Evolutionary conservation across 345 rosid species (phyloP), one percentile per base, ranked within the genome.

Genomic region (Arabidopsis suecica): DNA sequence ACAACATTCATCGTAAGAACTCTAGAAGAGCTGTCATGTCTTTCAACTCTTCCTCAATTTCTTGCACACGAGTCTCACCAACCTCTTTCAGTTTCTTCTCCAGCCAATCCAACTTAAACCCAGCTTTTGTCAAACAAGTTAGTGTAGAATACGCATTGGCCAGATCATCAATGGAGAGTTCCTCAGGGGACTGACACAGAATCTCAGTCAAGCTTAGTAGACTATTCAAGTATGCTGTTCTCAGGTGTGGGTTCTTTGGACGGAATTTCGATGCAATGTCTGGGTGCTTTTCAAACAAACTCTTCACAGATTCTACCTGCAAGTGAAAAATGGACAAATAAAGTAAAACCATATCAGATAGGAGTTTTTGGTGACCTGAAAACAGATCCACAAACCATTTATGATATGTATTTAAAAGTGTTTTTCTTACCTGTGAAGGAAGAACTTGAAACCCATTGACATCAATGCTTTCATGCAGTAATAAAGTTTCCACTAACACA

Each of bases 381-480:
- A 20, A 20, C 22, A 20, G 22, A 20, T 20, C 1, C 22, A 20
- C 22, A 20, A 20, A 20, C 22, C 22, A 20, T 20, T 20, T 20
- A 20, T 20, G 22, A 20, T 20, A 20, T 20, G 22, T 20, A 20
- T 20, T 20, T 20, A 20, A 20, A 28, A 2, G 4, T n/a, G 34
- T 0, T 0, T 34, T 0, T 9, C 1, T 18, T 18, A 59, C 63
- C 45, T 36, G 47, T 5, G 64, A 60, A 38, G 33, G 33, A 60
- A 38, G 33, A 6, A 38, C 48, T 20, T 60, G 65, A 60, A 60
- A 60, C 18, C 65, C 48, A 11, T 60, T 22, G 16, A 38, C 16
- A 11, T 60, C 1, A 0, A 20, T 12, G 18, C 11, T 60, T 60
- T 60, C 48, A 3, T 6, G 38, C 0, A 60, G 33, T 38, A 60